Conservation (phyloP, 2,329 filamentous ascomycete genomes). For the Sphaceloma murrayae region DNA sequence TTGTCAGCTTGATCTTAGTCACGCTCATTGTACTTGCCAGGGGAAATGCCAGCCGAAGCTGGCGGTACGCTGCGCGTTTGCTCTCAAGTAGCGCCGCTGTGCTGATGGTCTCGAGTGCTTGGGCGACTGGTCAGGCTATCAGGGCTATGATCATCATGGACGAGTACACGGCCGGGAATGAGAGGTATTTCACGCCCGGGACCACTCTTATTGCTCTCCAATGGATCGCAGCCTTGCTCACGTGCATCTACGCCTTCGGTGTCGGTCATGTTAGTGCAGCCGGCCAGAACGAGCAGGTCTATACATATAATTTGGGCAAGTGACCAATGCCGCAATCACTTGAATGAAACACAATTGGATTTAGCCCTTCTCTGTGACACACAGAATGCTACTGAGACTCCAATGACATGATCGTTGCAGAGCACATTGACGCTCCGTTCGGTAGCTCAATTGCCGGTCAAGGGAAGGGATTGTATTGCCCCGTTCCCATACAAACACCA, state of each 20-base stretch:
- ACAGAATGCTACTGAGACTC: too few species aligned
- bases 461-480: not conserved
- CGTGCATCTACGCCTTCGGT: conserved; percentile 16
- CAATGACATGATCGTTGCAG: too few species aligned
- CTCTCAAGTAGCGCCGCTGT: conserved; percentile 13
- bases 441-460: too few species aligned
- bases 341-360: too few species aligned
- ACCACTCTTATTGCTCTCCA: conserved; percentile 17
- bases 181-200: conserved; percentile 10
- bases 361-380: too few species aligned
- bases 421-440: too few species aligned
- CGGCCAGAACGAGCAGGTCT: conserved; percentile 5
- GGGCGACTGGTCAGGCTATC: conserved; percentile 17
- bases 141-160: conserved; percentile 15
- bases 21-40: conserved; percentile 17
- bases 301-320: conserved; percentile 11
- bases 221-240: conserved; percentile 18
- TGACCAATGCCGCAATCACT: too few species aligned
- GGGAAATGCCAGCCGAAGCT: conserved; percentile 9
- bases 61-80: conserved; percentile 8
- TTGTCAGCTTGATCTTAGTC: conserved; percentile 16
- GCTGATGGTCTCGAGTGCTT: conserved; percentile 19
- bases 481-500: not conserved
- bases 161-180: not conserved
- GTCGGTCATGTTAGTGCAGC: conserved; percentile 6